These are phyloP conservation scores for Grigorovia transvaalensis DNA, from an alignment of 805 yeast genomes.

Conservation along the genomic window DNA sequence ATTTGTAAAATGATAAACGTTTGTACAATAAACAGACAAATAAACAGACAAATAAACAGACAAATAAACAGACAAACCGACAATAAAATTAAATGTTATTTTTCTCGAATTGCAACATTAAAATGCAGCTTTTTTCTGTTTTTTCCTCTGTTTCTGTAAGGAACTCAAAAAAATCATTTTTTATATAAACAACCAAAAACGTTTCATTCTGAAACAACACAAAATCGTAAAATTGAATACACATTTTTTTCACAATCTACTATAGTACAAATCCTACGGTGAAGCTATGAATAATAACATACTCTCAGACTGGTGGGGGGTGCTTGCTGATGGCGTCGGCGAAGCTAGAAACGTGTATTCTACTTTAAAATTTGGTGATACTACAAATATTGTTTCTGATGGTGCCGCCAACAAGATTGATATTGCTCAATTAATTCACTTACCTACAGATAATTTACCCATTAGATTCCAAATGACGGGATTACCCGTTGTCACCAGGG, in stretches of 20 bases:
- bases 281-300: not conserved
- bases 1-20: too few relatives aligned
- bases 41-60: too few relatives aligned
- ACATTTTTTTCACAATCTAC: not conserved
- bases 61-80: too few relatives aligned
- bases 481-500: constrained; percentile 76
- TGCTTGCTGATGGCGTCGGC: not conserved
- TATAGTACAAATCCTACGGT: too few relatives aligned
- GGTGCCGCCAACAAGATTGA: not conserved
- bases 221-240: not conserved
- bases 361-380: not conserved
- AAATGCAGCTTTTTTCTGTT: too few relatives aligned
- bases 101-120: too few relatives aligned
- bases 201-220: not conserved
- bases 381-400: not conserved
- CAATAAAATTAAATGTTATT: too few relatives aligned
- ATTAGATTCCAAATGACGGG: constrained; percentile 43
- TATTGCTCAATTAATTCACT: not conserved
- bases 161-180: too few relatives aligned
- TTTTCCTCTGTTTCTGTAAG: not conserved
- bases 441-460: constrained; percentile 25
- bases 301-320: not conserved
- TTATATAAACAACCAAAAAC: not conserved
- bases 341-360: not conserved
- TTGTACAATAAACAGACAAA: too few relatives aligned